Evolutionary conservation across 169 alveolate genomes (phyloP).

Genomic region (Theileria equi): DNA sequence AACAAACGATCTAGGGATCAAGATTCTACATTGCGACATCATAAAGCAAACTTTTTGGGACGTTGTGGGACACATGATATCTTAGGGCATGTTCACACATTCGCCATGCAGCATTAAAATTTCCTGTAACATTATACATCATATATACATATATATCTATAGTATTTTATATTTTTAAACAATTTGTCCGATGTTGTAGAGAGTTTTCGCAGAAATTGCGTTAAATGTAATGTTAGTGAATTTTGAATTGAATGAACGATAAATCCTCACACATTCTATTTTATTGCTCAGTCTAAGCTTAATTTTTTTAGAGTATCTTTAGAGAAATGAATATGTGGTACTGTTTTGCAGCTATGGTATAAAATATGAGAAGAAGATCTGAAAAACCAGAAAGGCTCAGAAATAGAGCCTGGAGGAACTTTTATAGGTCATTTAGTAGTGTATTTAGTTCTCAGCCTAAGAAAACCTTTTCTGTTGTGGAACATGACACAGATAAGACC

Average conservation of each 20-base stretch:
- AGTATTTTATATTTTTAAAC: too few species aligned
- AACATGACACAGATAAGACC: too few species aligned
- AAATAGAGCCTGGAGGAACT: background rate
- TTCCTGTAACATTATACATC: background rate
- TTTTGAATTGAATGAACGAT: too few species aligned
- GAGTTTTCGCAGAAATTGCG: too few species aligned
- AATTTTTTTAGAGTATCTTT: too few species aligned
- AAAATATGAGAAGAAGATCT: background rate
- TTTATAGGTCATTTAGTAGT: constrained; percentile 13
- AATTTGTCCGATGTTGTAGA: too few species aligned
- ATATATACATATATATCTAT: background rate
- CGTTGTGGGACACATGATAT: constrained; percentile 3
- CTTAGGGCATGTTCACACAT: background rate
- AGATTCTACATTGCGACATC: constrained; percentile 51
- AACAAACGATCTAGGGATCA: constrained; percentile 5
- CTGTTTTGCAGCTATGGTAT: too few species aligned
- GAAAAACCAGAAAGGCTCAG: background rate
- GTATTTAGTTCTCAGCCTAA: background rate
- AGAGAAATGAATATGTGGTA: too few species aligned
- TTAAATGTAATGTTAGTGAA: too few species aligned
- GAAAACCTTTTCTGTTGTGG: too few species aligned
- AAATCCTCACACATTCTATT: too few species aligned
- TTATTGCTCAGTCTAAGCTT: too few species aligned
- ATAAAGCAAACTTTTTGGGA: constrained; percentile 54
- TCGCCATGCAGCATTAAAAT: background rate